Evolutionary conservation across 305 asterid species (phyloP).

Genomic region (Stenogyne calaminthoides): DNA sequence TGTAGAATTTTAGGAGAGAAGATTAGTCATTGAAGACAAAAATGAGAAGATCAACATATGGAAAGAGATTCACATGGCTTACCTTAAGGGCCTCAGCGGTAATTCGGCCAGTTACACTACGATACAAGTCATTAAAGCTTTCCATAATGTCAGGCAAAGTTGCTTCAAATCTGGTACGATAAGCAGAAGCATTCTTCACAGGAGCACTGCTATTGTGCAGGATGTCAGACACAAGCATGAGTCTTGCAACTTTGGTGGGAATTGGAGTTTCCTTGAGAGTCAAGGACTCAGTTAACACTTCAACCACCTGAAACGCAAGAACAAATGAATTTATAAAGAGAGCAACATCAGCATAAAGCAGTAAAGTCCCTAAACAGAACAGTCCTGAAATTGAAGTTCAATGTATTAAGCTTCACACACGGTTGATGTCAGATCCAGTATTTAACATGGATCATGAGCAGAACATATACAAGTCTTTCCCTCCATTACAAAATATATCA

Average conservation of each 20-base stretch:
- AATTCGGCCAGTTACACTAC: constrained; percentile 93
- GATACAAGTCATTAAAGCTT: constrained; percentile 94
- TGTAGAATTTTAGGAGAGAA: constrained; percentile 38
- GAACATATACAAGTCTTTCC: neutral
- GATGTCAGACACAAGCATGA: constrained; percentile 98
- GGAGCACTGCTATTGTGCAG: constrained; percentile 99
- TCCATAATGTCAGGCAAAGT: constrained; percentile 86
- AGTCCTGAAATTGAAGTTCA: neutral
- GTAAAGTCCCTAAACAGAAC: neutral
- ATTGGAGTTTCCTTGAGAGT: constrained; percentile 98
- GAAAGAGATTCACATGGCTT: constrained; percentile 23
- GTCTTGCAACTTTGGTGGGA: constrained; percentile 98
- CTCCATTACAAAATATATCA: neutral
- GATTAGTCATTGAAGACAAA: constrained; percentile 24
- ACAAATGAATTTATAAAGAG: neutral
- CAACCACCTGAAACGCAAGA: constrained; percentile 71
- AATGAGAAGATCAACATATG: constrained; percentile 10
- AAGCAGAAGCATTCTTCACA: constrained; percentile 96
- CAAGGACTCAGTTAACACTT: constrained; percentile 95
- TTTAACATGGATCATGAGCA: constrained; percentile 14
- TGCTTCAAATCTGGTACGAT: constrained; percentile 92
- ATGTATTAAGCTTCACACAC: neutral
- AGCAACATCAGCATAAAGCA: constrained; percentile 4
- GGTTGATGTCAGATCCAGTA: neutral
- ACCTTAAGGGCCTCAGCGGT: constrained; percentile 99